Base-by-base conservation (phyloP, 192 early-diverging fungal species). In the Rhizophagus sp. region DNA sequence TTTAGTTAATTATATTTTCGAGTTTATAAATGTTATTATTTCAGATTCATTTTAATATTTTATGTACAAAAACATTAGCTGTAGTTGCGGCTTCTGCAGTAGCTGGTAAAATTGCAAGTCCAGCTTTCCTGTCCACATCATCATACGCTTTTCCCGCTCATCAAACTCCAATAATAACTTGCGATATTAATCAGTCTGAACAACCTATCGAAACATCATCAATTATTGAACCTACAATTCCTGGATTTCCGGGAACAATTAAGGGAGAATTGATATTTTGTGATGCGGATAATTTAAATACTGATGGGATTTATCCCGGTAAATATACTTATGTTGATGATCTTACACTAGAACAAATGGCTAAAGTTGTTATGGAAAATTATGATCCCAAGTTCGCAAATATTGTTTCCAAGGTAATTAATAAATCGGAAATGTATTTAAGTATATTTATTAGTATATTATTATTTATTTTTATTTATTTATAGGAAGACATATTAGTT, bases 311-410 rank as follows among this genome's bases (percentile, higher is more conserved):
- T 74, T 99, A 99, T 81, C 95, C 98, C 7, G 97, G 98, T 61
- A 97, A 97, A 82, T 99, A 98, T 87, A 99, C 97, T 4, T 99
- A 99, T 82, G 92, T 96, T 81, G 98, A 99, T 82, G 96, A 98
- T 79, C 91, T 99, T 82, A 89, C 92, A 11, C 88, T 91, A 9
- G 95, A 95, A 68, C 88, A 91, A 39, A 99, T 99, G 98, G 91
- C 91, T 63, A 87, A 93, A 83, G 96, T 99, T 1, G 98, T 95
- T 63, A 99, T 99, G 98, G 96, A 97, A 83, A 99, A 99, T 84
- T 99, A 99, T 83, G 98, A 99, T 83, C 91, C 94, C 36, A 84
- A 89, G 15, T 99, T 99, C 82, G 89, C 92, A 25, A 84, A 85
- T 41, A 79, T 91, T 64, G 90, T 95, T 34, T 79, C 89, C 66